These are phyloP conservation scores for Thamnidium elegans DNA, from an alignment of 192 early-diverging fungal species.

Conservation along the genomic window DNA sequence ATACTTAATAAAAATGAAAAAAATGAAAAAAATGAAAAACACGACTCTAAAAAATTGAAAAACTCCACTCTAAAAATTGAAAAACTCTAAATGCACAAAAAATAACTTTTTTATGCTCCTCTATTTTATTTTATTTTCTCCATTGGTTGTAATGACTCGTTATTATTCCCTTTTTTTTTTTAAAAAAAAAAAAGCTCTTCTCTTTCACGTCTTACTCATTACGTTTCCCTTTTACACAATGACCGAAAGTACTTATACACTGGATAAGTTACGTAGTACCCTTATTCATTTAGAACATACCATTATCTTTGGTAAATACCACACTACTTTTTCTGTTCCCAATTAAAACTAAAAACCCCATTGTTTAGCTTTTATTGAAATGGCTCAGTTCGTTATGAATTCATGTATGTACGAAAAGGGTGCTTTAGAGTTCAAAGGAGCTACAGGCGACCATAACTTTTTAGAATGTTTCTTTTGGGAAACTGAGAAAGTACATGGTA, in stretches of 20 bases:
- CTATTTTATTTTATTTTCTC: no score
- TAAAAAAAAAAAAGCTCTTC: background rate
- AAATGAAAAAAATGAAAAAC: no score
- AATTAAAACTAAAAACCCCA: background rate
- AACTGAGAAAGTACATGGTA: slow-evolving; percentile 89
- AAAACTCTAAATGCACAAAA: no score
- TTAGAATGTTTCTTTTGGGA: slow-evolving; percentile 89
- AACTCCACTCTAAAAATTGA: no score
- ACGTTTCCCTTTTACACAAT: background rate
- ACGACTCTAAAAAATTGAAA: no score
- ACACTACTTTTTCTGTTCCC: background rate
- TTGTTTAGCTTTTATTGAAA: slow-evolving; percentile 84
- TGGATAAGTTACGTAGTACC: slow-evolving; percentile 61
- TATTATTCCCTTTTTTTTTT: no score
- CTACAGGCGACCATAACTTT: slow-evolving; percentile 68
- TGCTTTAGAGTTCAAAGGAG: slow-evolving; percentile 32
- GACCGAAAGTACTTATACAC: slow-evolving; percentile 28
- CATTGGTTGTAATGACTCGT: no score
- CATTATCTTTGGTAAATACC: slow-evolving; percentile 76
- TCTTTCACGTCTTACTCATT: slow-evolving; percentile 4
- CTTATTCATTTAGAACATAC: slow-evolving; percentile 95
- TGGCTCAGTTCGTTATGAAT: slow-evolving; percentile 89
- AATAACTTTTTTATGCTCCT: no score
- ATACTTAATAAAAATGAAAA: no score
- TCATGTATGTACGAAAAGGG: slow-evolving; percentile 66